Base-by-base conservation (phyloP, 805 yeast species). In the Candida tammaniensis region DNA sequence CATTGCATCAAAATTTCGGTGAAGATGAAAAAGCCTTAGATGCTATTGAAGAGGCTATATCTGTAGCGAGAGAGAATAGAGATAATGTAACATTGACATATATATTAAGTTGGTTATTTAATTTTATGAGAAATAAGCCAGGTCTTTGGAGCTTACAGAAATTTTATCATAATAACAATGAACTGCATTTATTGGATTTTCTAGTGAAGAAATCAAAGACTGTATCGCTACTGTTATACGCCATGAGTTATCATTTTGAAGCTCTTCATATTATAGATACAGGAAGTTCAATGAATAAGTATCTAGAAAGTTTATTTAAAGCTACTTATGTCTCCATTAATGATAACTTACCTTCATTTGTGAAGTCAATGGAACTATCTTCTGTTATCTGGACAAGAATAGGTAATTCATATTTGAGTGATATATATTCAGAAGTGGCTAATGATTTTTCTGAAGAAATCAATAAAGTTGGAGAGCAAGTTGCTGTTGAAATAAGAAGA, bases 31-130 rank as follows among this genome's bases (percentile, higher is more conserved):
- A 82, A 39, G 95, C 96, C 0, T 54, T 86, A 10, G 70, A 81
- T 43, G 82, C 95, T 1, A 83, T 87, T 7, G 86, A 83, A 42
- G 96, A 88, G 54, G 93, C 96, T 0, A 82, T 87, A 2, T 69
- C 83, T 5, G 87, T 88, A 3, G 96, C 96, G 0, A 65, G 96
- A 45, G 96, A 88, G 48, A 81, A 82, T 47, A 80, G 80, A 42
- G 96, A 89, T 54, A 69, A 76, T 36, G 66, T 71, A 10, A 85
- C 94, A 17, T 66, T 87, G 26, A 82, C 85, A 17, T 79, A 79
- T 46, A 70, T 87, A 11, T 61, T 87, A 31, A 70, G 86, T 7
- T 83, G 93, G 88, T 63, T 86, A 1, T 78, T 79, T 44, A 74
- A 80, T 42, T 85, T 82, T 46, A 68, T 86, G 49, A 77, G 76